Percentiles rank a stretch among this genome's conserved stretches.
Conservation (phyloP, 2,329 filamentous ascomycete species). For the Ophiostoma tasmaniense region DNA sequence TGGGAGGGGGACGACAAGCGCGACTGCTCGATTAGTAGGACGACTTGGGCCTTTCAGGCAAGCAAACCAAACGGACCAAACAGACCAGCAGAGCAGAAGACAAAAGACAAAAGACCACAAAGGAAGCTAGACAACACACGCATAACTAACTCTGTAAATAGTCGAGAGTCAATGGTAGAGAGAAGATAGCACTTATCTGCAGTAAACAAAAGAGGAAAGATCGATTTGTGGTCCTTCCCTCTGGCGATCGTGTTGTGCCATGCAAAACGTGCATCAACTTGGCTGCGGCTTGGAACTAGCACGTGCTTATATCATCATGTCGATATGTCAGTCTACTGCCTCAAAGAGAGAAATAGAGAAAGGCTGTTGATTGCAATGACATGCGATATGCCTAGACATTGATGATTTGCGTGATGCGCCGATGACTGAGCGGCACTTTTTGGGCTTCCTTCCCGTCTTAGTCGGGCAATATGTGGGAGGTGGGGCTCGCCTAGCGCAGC, state of each 20-base stretch:
- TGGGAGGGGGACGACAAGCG: background rate
- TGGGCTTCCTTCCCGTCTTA: background rate
- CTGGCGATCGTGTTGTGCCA: background rate
- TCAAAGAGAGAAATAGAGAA: background rate
- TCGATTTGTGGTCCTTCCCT: background rate
- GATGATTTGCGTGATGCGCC: background rate
- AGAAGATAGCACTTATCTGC: background rate
- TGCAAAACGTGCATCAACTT: background rate
- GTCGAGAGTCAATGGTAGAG: background rate
- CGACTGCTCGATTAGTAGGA: background rate
- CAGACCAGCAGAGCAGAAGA: background rate
- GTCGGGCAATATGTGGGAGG: background rate
- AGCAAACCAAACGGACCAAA: too few relatives aligned
- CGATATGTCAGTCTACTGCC: background rate
- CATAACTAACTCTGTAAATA: background rate
- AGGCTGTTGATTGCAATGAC: background rate
- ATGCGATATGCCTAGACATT: background rate
- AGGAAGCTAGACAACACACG: background rate
- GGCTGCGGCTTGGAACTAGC: background rate
- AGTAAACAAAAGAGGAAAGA: conserved; percentile 1
- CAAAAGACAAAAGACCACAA: background rate
- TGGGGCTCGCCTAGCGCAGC: conserved; percentile 1
- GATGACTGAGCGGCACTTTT: background rate
- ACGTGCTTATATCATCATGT: background rate
- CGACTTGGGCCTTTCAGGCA: too few relatives aligned